Percentiles rank a stretch among this genome's conserved stretches.
Conservation (phyloP, 345 rosid species). For the Gossypium ekmanianum region DNA sequence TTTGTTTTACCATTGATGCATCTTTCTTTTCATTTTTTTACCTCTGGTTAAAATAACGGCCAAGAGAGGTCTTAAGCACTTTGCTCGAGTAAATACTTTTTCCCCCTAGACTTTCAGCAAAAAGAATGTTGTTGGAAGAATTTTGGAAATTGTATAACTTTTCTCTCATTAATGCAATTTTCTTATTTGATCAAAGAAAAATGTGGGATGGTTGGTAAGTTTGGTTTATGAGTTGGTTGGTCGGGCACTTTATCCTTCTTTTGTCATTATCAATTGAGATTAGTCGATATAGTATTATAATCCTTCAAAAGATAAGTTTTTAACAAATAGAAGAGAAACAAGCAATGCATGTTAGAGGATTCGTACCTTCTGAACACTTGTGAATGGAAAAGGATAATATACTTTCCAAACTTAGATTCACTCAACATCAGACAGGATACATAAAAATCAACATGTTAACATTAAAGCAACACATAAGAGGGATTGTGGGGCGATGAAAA, state of each 20-base stretch:
- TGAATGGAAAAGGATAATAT: too few species aligned
- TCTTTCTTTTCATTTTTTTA: background rate
- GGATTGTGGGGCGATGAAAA: background rate
- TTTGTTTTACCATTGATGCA: background rate
- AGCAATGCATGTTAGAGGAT: too few species aligned
- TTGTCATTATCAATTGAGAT: too few species aligned
- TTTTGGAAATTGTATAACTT: background rate
- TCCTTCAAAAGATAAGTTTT: too few species aligned
- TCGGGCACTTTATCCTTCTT: background rate
- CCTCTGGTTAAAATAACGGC: background rate
- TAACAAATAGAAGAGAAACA: too few species aligned
- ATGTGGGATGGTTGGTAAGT: background rate
- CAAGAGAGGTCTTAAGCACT: background rate
- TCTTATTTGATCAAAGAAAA: background rate
- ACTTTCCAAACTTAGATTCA: too few species aligned
- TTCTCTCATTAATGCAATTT: background rate
- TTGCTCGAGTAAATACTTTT: slow-evolving; percentile 1
- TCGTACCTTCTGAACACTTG: too few species aligned
- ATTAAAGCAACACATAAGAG: background rate
- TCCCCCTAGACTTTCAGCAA: background rate
- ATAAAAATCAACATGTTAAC: too few species aligned
- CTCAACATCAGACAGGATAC: too few species aligned
- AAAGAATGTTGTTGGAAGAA: background rate
- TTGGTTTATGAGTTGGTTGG: background rate
- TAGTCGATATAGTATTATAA: too few species aligned